Evolutionary conservation across 352 stramenopile genomes (phyloP).

Genomic region (Globisporangium splendens): DNA sequence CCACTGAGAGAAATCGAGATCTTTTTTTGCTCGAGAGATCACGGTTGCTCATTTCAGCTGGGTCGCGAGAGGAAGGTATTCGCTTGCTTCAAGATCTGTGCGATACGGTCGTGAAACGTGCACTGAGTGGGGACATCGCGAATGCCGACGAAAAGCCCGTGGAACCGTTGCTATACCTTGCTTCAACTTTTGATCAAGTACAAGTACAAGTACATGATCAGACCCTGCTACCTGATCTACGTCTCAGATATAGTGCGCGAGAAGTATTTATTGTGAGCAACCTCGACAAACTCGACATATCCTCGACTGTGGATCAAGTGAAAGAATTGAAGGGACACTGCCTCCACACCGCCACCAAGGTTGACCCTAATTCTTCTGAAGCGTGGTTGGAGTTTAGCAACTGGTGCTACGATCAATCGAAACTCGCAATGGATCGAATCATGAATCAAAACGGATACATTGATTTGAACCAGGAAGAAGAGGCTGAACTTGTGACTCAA

Average conservation of each 20-base stretch:
- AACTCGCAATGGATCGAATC: conserved; percentile 37
- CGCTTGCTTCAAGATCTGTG: conserved; percentile 26
- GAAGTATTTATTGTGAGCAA: background rate
- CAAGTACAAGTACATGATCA: conserved; percentile 19
- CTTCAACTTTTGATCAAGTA: conserved; percentile 13
- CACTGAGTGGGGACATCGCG: background rate
- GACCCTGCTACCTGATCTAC: background rate
- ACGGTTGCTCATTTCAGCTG: conserved; percentile 31
- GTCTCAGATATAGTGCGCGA: background rate
- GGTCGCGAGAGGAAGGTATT: conserved; percentile 26
- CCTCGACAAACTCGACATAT: background rate
- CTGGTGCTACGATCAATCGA: conserved; percentile 66
- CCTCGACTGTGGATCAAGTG: conserved; percentile 18
- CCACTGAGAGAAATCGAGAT: background rate
- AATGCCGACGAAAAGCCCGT: background rate
- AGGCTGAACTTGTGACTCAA: conserved; percentile 31
- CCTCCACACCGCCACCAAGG: conserved; percentile 26
- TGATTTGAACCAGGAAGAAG: conserved; percentile 39
- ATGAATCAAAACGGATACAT: conserved; percentile 45
- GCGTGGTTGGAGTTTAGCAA: conserved; percentile 65
- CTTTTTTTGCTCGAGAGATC: conserved; percentile 31
- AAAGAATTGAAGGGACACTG: conserved; percentile 12
- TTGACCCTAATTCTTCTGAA: conserved; percentile 33
- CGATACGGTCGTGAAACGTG: conserved; percentile 3
- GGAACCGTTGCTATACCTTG: conserved; percentile 29